phyloP scores from a whole-genome alignment of 106 monocot genomes.

The Dioscorea zingiberensis region DNA sequence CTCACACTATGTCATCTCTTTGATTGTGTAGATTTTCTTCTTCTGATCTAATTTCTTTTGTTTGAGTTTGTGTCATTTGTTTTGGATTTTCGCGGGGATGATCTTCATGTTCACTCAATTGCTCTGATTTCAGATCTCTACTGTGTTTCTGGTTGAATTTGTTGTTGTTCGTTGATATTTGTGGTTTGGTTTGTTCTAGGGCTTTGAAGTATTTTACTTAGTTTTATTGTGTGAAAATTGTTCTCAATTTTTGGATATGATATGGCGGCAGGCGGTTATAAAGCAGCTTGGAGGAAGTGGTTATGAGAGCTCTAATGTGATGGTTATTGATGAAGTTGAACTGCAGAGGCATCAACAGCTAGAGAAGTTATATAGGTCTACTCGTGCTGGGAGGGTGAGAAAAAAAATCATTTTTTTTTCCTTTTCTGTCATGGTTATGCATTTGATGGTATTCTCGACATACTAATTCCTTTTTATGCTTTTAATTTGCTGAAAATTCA shows the following conservation, averaged over 20 bases:
- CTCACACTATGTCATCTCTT: no score
- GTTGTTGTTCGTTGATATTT: background rate
- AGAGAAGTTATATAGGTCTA: conserved; percentile 90
- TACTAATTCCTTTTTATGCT: no score
- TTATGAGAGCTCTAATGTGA: conserved; percentile 77
- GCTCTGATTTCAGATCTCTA: background rate
- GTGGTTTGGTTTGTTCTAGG: background rate
- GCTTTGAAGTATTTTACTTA: background rate
- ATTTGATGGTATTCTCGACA: no score
- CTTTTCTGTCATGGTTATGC: no score
- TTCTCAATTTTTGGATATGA: background rate
- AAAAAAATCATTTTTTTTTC: background rate
- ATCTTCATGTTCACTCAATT: background rate
- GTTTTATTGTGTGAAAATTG: no score
- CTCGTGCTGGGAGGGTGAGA: conserved; percentile 70
- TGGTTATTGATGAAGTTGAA: conserved; percentile 92
- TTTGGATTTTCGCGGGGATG: background rate
- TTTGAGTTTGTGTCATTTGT: background rate
- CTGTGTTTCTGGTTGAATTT: background rate
- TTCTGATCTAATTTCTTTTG: background rate
- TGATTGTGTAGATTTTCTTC: background rate
- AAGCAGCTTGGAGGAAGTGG: conserved; percentile 88
- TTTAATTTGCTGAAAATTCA: no score
- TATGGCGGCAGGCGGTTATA: conserved; percentile 69
- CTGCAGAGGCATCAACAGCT: conserved; percentile 90